Base-by-base conservation (phyloP, 2,329 filamentous ascomycete species). In the Colletotrichum sansevieriae region DNA sequence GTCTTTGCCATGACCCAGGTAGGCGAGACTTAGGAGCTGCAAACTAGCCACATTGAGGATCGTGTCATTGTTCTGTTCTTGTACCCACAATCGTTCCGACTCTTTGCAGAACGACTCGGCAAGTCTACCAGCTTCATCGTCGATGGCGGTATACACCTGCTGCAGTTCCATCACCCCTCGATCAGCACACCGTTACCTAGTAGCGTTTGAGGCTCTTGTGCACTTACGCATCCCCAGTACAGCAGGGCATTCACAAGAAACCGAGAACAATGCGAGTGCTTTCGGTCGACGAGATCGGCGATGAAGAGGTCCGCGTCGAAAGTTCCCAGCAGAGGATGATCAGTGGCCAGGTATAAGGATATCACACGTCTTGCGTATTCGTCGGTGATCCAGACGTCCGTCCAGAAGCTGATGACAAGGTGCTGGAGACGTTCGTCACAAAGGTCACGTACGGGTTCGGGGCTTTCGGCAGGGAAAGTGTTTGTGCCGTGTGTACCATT, bases 281-380 rank as follows among this genome's bases (percentile, higher is more conserved):
- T 62, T 4, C 72, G 62, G 13, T 65, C 57, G 3, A 78, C 65
- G 2, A 82, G 70, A 60, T 81, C 76, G 10, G 71, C 55, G 13
- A 82, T 65, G 47, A 82, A 80, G 0, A 80, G 68, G 20, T 73
- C 18, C 0, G 80, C 68, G 29, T 80, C 73, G 47, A 82, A 82
- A 0, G 74, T 62, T 1, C 77, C 78, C 12, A 82, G 68, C 1
- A 82, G 72, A 0, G 80, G 79, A 58, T 81, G 78, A 12, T 83
- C 80, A 2, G 79, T 81, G 58, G 74, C 71, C 5, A 81, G 66
- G 47, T 81, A 81, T 2, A 77, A 64, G 2, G 79, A 81, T n/a
- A 81, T 77, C 22, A 73, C 71, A 11, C 71, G 73, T 2, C 75
- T 75, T n/a, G 78, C 76, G 12, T 77, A 65, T 5, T 77, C 72